These are phyloP conservation scores for Kodamaea fungicola DNA, from an alignment of 1,139 yeast species.

Conservation along the genomic window DNA sequence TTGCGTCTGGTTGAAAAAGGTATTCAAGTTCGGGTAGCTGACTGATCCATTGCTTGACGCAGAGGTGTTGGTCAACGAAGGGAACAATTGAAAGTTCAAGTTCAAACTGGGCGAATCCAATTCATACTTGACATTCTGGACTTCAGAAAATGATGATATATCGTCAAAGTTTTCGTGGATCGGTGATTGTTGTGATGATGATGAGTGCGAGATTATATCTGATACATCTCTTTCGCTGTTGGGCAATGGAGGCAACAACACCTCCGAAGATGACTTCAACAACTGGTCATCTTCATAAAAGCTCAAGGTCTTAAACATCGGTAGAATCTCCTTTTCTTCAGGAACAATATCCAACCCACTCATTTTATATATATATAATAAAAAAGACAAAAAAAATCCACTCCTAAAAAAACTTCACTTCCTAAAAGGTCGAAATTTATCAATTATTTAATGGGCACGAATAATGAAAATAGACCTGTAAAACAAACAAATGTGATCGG, in stretches of 20 bases:
- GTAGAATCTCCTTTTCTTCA: conserved; percentile 12
- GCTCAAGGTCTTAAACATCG: neutral
- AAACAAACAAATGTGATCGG: neutral
- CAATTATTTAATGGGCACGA: neutral
- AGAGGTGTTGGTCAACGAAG: conserved; percentile 9
- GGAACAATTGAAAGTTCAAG: conserved; percentile 13
- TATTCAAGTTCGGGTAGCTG: conserved; percentile 7
- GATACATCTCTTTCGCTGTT: conserved; percentile 15
- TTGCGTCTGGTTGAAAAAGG: conserved; percentile 4
- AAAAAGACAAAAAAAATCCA: neutral
- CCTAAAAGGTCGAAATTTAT: neutral
- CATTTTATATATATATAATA: neutral
- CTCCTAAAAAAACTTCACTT: neutral
- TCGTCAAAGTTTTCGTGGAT: conserved; percentile 2
- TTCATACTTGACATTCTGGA: conserved; percentile 11
- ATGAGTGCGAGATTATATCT: conserved; percentile 7
- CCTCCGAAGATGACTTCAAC: conserved; percentile 14
- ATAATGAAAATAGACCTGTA: neutral
- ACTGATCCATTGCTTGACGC: conserved; percentile 5
- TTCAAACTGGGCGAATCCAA: conserved; percentile 18
- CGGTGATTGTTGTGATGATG: conserved; percentile 2
- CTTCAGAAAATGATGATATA: too few species aligned
- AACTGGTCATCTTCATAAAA: neutral
- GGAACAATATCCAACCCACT: conserved; percentile 15
- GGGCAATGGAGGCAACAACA: conserved; percentile 40